phyloP scores from a whole-genome alignment of 1,139 yeast genomes.

The Yamadazyma diospyri region DNA sequence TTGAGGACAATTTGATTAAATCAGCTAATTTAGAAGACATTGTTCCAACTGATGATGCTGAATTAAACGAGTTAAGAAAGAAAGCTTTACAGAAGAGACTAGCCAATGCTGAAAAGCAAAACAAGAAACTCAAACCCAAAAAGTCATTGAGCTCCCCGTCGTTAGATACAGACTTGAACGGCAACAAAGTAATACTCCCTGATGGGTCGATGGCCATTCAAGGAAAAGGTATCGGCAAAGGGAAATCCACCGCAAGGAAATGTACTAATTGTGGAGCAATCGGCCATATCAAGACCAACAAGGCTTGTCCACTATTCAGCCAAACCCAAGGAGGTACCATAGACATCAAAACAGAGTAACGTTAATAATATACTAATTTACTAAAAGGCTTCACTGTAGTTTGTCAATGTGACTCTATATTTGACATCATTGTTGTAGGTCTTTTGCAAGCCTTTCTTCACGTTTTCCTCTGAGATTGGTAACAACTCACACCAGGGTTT shows the following conservation, averaged over 20 bases:
- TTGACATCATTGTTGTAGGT: conserved; percentile 52
- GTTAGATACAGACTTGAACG: background rate
- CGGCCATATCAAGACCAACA: conserved; percentile 91
- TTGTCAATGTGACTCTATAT: conserved; percentile 47
- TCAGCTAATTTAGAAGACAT: conserved; percentile 63
- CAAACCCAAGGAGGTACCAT: conserved; percentile 22
- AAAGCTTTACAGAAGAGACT: conserved; percentile 80
- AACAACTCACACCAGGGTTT: conserved; percentile 60
- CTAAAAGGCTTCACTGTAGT: conserved; percentile 16
- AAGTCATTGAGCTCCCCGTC: conserved; percentile 1
- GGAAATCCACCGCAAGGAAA: conserved; percentile 76
- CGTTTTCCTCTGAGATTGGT: conserved; percentile 49
- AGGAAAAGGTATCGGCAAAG: conserved; percentile 68
- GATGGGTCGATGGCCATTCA: conserved; percentile 48
- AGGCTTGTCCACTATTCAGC: conserved; percentile 78
- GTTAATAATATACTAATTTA: conserved; percentile 1
- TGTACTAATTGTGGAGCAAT: conserved; percentile 95
- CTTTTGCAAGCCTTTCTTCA: conserved; percentile 48
- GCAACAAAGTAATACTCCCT: conserved; percentile 31
- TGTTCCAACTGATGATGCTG: conserved; percentile 81
- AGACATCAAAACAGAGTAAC: conserved; percentile 1
- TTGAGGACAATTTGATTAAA: conserved; percentile 64
- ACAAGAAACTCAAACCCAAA: conserved; percentile 39
- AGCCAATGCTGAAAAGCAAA: conserved; percentile 76
- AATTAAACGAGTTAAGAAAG: conserved; percentile 73